Base-by-base conservation (phyloP, 768 basidiomycete genomes). In the Collybia sordida region DNA sequence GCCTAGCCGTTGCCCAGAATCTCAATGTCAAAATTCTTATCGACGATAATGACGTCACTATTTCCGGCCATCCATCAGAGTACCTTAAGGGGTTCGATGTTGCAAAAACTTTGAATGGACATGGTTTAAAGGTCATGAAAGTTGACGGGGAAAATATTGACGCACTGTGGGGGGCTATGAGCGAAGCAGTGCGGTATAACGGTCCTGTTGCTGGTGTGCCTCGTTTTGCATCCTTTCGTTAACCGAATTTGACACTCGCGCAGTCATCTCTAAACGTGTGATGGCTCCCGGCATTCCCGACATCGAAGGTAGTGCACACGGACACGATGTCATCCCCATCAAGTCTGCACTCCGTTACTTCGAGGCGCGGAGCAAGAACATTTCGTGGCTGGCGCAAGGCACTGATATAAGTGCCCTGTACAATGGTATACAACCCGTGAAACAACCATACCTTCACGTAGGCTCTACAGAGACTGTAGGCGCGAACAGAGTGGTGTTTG, bases 41-140 rank as follows among this genome's bases (percentile, higher is more conserved):
- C 55, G 92, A 94, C 58, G 90, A 93, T 69, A 93, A 94, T 69
- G 86, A 94, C 63, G 91, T 93, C 56, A 93, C 91, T 6, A 94
- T 93, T 52, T 84, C 91, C n/a, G 92, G 92, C 0, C 90, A 93
- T 60, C 92, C 92, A 3, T 92, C 90, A 12, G 68, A 92, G 42
- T 93, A 93, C 63, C 80, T 93, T 59, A 84, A 84, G 62, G 91
- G 91, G 19, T 94, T 82, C 69, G 77, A 83, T 45, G 61, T 93
- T 27, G 61, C 68, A 19, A 81, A 84, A 72, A 93, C 90, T 0
- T 79, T 93, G 14, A 73, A 79, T 49, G 92, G 92, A 4, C 91
- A 93, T 53, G 91, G 92, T 1, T 72, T 94, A 58, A 87, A 86
- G 67, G 88, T 93, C 24, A 46, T 87, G 54, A 78, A 74, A 2